Conservation (phyloP, 257 asterid genomes). For the Plantago major region DNA sequence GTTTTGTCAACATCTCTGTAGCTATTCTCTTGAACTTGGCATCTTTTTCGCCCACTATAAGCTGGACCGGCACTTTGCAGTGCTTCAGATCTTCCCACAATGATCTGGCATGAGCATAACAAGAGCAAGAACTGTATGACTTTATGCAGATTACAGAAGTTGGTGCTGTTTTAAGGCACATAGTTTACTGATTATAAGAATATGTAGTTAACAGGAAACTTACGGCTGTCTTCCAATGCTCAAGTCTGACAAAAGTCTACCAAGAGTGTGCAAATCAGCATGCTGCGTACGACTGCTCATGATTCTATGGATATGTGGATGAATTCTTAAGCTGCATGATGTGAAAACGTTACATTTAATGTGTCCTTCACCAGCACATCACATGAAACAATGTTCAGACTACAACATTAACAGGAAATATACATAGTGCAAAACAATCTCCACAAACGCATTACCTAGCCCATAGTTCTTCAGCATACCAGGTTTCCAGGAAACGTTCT, state of each 20-base stretch:
- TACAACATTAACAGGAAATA: conserved; percentile 1
- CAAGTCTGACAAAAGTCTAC: conserved; percentile 56
- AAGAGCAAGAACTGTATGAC: no score
- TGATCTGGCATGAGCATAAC: conserved; percentile 32
- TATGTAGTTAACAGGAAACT: conserved; percentile 21
- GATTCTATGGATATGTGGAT: conserved; percentile 62
- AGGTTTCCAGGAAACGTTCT: conserved; percentile 52
- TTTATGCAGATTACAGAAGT: no score
- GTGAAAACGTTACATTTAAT: conserved; percentile 5
- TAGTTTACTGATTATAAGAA: no score
- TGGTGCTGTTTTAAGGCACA: no score
- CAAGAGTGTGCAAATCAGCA: conserved; percentile 60
- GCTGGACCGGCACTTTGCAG: conserved; percentile 59
- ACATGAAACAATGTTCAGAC: no score
- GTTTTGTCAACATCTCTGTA: conserved; percentile 36
- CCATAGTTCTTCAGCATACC: conserved; percentile 92
- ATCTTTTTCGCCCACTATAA: conserved; percentile 81
- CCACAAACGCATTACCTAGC: conserved; percentile 49
- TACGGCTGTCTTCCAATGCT: conserved; percentile 93
- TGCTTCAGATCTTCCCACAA: conserved; percentile 85
- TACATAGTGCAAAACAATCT: not conserved
- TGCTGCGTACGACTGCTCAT: conserved; percentile 56
- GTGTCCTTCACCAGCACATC: conserved; percentile 6
- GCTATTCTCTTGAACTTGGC: conserved; percentile 71
- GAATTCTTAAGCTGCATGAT: conserved; percentile 66